A percentile compares a stretch with the other conserved stretches of the same genome.
Conservation (phyloP, 768 basidiomycete genomes). For the Paxillus involutus region DNA sequence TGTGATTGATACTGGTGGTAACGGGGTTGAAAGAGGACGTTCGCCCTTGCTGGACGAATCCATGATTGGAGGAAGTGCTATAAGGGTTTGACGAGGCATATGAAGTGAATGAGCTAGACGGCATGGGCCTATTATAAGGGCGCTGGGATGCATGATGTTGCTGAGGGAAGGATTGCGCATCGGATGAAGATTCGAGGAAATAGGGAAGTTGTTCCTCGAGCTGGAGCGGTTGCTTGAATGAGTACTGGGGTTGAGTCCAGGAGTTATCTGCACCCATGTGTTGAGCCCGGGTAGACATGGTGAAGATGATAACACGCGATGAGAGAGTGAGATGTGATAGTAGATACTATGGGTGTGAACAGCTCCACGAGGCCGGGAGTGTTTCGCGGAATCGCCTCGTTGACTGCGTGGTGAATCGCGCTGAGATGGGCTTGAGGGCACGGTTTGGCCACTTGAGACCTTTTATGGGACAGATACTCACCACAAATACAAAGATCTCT, state of each 20-base stretch:
- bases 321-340: neutral
- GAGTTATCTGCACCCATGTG: constrained; percentile 2
- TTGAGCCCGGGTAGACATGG: constrained; percentile 27
- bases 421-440: neutral
- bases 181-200: constrained; percentile 9
- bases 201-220: constrained; percentile 28
- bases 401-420: neutral
- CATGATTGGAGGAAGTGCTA: constrained; percentile 7
- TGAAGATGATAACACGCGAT: neutral
- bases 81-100: constrained; percentile 14
- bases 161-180: constrained; percentile 7
- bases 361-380: constrained; percentile 4
- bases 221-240: constrained; percentile 19
- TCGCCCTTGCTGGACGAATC: constrained; percentile 6
- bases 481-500: neutral
- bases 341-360: neutral
- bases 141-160: constrained; percentile 8
- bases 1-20: constrained; percentile 2
- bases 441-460: neutral
- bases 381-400: too few species aligned
- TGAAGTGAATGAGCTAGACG: constrained; percentile 8
- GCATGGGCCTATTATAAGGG: neutral
- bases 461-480: constrained; percentile 15
- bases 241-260: constrained; percentile 20
- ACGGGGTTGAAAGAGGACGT: constrained; percentile 11